Evolutionary conservation across 2,329 filamentous ascomycete genomes (phyloP).

Genomic region (Fusarium staphyleae): DNA sequence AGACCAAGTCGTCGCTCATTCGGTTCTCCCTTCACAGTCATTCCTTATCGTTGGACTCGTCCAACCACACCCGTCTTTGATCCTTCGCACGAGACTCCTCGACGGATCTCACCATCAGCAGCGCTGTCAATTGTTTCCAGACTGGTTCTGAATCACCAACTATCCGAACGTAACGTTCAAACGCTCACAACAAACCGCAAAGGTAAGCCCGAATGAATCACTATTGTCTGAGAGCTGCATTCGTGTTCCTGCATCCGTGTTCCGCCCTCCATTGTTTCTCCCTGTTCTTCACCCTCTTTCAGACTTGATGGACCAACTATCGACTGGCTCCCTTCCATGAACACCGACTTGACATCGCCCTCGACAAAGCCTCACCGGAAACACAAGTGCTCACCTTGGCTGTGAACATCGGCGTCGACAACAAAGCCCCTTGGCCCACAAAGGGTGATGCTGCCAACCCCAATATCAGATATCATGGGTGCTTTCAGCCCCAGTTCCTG

Average conservation of each 20-base stretch:
- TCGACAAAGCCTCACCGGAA: slow-evolving; percentile 9
- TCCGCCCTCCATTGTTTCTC: slow-evolving; percentile 25
- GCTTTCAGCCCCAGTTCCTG: slow-evolving; percentile 7
- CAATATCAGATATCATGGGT: slow-evolving; percentile 12
- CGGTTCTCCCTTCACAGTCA: slow-evolving; percentile 37
- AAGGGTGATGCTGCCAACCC: slow-evolving; percentile 2
- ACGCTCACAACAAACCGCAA: slow-evolving; percentile 7
- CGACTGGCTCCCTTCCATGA: slow-evolving; percentile 24
- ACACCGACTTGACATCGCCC: slow-evolving; percentile 11
- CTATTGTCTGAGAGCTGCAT: slow-evolving; percentile 19
- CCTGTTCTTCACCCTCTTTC: slow-evolving; percentile 25
- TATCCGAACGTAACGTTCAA: slow-evolving; percentile 9
- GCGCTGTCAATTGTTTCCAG: slow-evolving; percentile 35
- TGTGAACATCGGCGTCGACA: slow-evolving; percentile 7
- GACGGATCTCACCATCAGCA: slow-evolving; percentile 38
- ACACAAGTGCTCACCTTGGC: slow-evolving; percentile 3
- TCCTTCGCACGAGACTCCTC: slow-evolving; percentile 29
- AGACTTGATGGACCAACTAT: slow-evolving; percentile 20
- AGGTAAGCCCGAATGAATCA: slow-evolving; percentile 30
- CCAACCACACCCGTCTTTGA: slow-evolving; percentile 32
- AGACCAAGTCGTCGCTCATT: slow-evolving; percentile 35
- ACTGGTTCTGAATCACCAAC: slow-evolving; percentile 39
- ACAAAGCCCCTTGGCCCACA: neutral
- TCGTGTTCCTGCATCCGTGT: slow-evolving; percentile 25
- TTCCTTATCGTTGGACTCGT: slow-evolving; percentile 37